Evolutionary conservation across 202 grass and related monocot species (phyloP).

Genomic region (Carex sylvatica): DNA sequence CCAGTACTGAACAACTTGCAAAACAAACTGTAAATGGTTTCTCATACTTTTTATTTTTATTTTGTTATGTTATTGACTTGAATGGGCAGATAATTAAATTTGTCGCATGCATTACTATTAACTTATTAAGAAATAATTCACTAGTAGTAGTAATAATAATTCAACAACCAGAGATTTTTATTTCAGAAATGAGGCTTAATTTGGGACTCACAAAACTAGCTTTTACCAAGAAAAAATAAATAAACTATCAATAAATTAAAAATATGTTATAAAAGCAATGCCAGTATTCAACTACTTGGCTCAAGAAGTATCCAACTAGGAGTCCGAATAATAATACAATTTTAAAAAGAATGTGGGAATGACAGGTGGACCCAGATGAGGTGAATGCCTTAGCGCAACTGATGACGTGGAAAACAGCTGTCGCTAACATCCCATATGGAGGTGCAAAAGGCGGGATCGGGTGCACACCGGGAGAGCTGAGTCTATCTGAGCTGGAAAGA

Average conservation of each 20-base stretch:
- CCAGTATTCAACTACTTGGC: not conserved
- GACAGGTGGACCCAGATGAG: slow-evolving; percentile 94
- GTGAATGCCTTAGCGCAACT: slow-evolving; percentile 96
- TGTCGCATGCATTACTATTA: no score
- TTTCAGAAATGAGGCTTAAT: no score
- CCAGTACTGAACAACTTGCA: no score
- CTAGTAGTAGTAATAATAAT: no score
- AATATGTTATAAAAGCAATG: not conserved
- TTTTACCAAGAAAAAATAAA: not conserved
- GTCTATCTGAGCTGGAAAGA: slow-evolving; percentile 79
- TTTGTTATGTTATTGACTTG: no score
- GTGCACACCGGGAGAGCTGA: slow-evolving; percentile 73
- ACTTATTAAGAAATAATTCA: no score
- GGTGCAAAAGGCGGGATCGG: slow-evolving; percentile 98
- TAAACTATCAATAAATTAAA: not conserved
- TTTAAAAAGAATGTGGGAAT: not conserved
- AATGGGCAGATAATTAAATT: no score
- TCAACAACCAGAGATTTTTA: no score
- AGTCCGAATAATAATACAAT: not conserved
- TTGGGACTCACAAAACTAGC: no score
- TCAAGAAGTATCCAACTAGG: not conserved
- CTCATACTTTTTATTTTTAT: no score
- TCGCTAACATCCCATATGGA: slow-evolving; percentile 96
- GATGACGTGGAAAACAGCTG: slow-evolving; percentile 98
- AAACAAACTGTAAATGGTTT: no score